A percentile compares a stretch with the other conserved stretches of the same genome.
phyloP scores from a whole-genome alignment of 2,329 filamentous ascomycete species.

The Dichotomopilus funicola region DNA sequence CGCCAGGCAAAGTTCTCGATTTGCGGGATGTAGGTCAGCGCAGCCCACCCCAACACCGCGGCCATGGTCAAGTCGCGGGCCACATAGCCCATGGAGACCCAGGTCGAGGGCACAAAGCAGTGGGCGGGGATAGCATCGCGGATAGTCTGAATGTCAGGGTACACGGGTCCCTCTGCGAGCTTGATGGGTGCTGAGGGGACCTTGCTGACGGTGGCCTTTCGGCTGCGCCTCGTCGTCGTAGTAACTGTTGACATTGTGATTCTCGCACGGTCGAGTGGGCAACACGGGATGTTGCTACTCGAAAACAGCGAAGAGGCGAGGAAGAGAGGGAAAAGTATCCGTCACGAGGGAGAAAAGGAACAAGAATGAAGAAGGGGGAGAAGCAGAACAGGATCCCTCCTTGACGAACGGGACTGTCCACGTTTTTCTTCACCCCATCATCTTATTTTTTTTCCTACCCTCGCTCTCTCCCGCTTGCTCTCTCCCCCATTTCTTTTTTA shows the following conservation, averaged over 20 bases:
- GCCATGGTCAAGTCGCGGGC: slow-evolving; percentile 49
- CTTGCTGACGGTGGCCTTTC: slow-evolving; percentile 11
- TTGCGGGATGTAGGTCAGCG: slow-evolving; percentile 47
- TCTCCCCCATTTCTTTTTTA: neutral
- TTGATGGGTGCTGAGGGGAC: slow-evolving; percentile 12
- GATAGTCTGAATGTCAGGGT: slow-evolving; percentile 44
- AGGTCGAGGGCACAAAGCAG: slow-evolving; percentile 52
- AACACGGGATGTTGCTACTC: neutral
- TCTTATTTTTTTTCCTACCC: slow-evolving; percentile 7
- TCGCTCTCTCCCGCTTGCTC: neutral
- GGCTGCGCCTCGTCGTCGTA: slow-evolving; percentile 15
- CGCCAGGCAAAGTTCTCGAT: slow-evolving; percentile 41
- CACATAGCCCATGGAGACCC: slow-evolving; percentile 49
- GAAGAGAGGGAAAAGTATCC: neutral
- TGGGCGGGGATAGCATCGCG: slow-evolving; percentile 51
- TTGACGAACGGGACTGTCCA: neutral
- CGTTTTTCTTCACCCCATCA: neutral
- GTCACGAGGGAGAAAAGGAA: neutral
- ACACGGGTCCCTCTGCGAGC: slow-evolving; percentile 21
- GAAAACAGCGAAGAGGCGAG: neutral
- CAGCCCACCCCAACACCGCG: slow-evolving; percentile 41
- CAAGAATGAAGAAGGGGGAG: neutral
- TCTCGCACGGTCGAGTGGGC: neutral
- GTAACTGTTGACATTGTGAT: slow-evolving; percentile 16
- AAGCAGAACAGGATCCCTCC: neutral